Conservation (phyloP, 345 rosid genomes). For the Cardamine resedifolia region DNA sequence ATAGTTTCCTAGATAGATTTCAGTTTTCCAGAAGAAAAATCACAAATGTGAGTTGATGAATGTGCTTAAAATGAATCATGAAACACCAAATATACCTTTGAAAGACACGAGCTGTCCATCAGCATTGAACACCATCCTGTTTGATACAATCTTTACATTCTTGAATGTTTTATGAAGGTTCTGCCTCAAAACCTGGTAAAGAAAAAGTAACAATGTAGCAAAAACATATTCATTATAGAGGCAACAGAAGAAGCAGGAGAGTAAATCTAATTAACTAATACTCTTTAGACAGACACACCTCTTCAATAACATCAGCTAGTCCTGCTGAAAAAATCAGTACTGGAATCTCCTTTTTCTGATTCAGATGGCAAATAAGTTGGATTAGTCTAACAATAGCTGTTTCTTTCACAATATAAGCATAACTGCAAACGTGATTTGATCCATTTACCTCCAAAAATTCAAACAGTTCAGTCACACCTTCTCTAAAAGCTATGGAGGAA, state of each 20-base stretch:
- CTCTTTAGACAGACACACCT: constrained; percentile 53
- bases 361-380: neutral
- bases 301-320: constrained; percentile 93
- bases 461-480: constrained; percentile 72
- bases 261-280: neutral
- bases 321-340: constrained; percentile 92
- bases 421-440: constrained; percentile 6
- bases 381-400: neutral
- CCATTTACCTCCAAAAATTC: constrained; percentile 71
- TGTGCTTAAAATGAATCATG: neutral
- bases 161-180: constrained; percentile 67
- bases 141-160: constrained; percentile 78
- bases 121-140: constrained; percentile 67
- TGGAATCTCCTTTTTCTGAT: constrained; percentile 74
- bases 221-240: neutral
- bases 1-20: neutral
- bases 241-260: neutral
- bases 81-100: constrained; percentile 54
- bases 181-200: constrained; percentile 76
- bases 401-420: neutral
- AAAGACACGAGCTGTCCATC: constrained; percentile 67
- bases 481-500: constrained; percentile 74
- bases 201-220: constrained; percentile 15
- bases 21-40: neutral
- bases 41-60: neutral